Percentiles rank a stretch among this genome's conserved stretches.
Conservation (phyloP, 208 protist species). For the Acanthamoeba triangularis region DNA sequence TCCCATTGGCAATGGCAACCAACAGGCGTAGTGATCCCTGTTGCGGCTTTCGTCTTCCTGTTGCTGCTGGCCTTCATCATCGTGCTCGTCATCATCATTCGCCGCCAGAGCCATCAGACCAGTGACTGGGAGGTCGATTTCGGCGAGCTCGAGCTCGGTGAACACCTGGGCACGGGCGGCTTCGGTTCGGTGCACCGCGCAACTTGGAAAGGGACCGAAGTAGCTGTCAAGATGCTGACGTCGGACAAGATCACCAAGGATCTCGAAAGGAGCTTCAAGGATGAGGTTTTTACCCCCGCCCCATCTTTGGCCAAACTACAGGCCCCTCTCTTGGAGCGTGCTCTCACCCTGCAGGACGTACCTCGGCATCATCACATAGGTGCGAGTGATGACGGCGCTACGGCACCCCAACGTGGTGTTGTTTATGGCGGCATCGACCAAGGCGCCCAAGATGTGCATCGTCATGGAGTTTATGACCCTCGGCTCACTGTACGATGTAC, state of each 20-base stretch:
- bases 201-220: background rate
- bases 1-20: background rate
- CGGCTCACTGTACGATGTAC: background rate
- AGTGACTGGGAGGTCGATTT: constrained; percentile 50
- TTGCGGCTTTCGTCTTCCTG: background rate
- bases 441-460: constrained; percentile 22
- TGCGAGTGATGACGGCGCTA: constrained; percentile 77
- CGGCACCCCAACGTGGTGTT: constrained; percentile 83
- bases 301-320: no score
- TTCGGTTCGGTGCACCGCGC: background rate
- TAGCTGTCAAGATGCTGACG: background rate
- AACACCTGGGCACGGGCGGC: constrained; percentile 45
- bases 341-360: background rate
- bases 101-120: background rate
- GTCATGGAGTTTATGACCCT: constrained; percentile 37
- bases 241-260: constrained; percentile 30
- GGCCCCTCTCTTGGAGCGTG: no score
- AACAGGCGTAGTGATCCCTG: background rate
- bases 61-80: background rate
- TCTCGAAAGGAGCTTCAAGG: constrained; percentile 7
- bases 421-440: constrained; percentile 82
- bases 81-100: background rate
- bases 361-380: background rate
- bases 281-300: constrained; percentile 11
- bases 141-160: constrained; percentile 24